Conservation (phyloP, 2,329 filamentous ascomycete genomes). For the Aspergillus melleus region DNA sequence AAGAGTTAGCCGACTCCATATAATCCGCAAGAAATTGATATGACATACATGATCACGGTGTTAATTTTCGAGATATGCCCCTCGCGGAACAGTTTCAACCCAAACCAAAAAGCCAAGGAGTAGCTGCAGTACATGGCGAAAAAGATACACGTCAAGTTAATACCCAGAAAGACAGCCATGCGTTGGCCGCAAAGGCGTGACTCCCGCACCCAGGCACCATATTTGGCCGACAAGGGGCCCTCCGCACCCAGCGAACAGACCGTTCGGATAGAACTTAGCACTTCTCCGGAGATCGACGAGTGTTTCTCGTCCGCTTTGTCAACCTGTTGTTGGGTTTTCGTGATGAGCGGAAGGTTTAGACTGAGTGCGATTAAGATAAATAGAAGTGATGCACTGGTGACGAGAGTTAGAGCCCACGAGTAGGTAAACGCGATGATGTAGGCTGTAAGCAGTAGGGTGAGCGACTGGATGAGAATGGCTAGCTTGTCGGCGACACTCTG, state of each 20-base stretch:
- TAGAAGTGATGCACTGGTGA: conserved; percentile 48
- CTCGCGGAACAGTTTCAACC: conserved; percentile 34
- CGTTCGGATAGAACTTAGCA: conserved; percentile 45
- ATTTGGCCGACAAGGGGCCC: conserved; percentile 35
- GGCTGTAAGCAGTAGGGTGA: conserved; percentile 46
- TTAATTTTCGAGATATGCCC: conserved; percentile 36
- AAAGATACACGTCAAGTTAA: conserved; percentile 35
- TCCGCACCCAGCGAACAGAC: conserved; percentile 47
- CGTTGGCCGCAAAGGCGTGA: conserved; percentile 33
- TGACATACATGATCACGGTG: conserved; percentile 37
- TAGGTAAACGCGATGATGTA: conserved; percentile 55
- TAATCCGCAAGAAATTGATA: neutral
- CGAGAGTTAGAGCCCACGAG: conserved; percentile 54
- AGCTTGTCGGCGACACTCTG: conserved; percentile 57
- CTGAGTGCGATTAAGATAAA: conserved; percentile 40
- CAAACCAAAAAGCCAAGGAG: conserved; percentile 40
- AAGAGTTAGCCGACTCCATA: neutral
- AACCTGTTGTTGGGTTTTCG: conserved; percentile 34
- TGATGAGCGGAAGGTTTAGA: conserved; percentile 34
- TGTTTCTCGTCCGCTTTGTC: conserved; percentile 41
- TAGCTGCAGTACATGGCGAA: conserved; percentile 41
- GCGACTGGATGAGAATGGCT: conserved; percentile 43
- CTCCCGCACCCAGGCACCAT: conserved; percentile 38
- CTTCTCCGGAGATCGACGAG: conserved; percentile 42
- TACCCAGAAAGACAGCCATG: conserved; percentile 28